Evolutionary conservation across 768 basidiomycete species (phyloP).

Genomic region (Leucosporidium scottii): DNA sequence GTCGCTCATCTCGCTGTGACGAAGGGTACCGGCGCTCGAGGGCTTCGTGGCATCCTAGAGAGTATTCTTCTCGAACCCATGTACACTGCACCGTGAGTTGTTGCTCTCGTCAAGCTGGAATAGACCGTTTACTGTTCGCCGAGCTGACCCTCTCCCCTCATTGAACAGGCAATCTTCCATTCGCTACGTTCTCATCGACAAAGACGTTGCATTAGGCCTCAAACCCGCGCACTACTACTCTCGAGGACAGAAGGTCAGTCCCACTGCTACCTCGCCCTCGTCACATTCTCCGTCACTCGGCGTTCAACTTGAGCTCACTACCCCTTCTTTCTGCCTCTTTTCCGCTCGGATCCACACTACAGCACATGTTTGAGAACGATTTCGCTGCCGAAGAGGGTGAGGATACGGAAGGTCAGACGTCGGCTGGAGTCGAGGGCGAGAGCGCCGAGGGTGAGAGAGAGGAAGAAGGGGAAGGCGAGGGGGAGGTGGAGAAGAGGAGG

Average conservation of each 20-base stretch:
- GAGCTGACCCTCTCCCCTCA: constrained; percentile 10
- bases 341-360: constrained; percentile 18
- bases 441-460: constrained; percentile 2
- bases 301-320: too few species aligned
- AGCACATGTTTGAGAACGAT: constrained; percentile 35
- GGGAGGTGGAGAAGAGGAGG: constrained; percentile 9
- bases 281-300: too few species aligned
- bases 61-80: constrained; percentile 74
- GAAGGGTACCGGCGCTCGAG: constrained; percentile 83
- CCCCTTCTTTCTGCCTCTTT: background rate
- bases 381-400: constrained; percentile 36
- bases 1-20: constrained; percentile 71
- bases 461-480: background rate
- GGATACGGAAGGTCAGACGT: background rate
- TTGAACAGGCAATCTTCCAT: constrained; percentile 14
- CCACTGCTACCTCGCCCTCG: too few species aligned
- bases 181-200: constrained; percentile 27
- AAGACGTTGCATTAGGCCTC: background rate
- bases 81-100: constrained; percentile 51
- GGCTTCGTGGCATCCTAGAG: constrained; percentile 85
- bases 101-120: too few species aligned
- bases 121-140: too few species aligned
- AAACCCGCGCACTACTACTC: constrained; percentile 19
- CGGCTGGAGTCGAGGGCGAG: background rate
- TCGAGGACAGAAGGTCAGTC: constrained; percentile 26